Conservation (phyloP, 805 yeast species). For the Wickerhamiella bombiphila region DNA sequence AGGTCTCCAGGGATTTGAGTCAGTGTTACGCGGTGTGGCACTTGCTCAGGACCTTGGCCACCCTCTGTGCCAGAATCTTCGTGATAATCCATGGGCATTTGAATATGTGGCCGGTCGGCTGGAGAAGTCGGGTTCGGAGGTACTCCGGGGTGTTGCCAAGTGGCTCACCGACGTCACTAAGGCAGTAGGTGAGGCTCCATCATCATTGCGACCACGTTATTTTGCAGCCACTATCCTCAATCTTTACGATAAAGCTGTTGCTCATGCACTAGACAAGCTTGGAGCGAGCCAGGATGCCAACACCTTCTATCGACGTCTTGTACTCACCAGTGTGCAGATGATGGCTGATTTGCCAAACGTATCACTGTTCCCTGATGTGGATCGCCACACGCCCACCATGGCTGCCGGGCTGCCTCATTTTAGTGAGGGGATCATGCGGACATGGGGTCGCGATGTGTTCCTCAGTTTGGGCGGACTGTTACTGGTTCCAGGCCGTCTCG, state of each 20-base stretch:
- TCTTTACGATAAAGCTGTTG: constrained; percentile 70
- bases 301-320: constrained; percentile 59
- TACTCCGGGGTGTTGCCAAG: constrained; percentile 28
- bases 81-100: constrained; percentile 81
- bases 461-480: constrained; percentile 73
- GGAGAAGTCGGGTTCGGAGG: constrained; percentile 17
- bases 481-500: constrained; percentile 60
- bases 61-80: constrained; percentile 64
- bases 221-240: constrained; percentile 71
- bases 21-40: constrained; percentile 49
- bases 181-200: constrained; percentile 49
- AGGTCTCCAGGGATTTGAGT: constrained; percentile 87
- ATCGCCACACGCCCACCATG: constrained; percentile 48
- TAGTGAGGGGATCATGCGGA: constrained; percentile 79
- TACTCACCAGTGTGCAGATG: constrained; percentile 79
- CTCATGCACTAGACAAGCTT: constrained; percentile 48
- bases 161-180: constrained; percentile 52
- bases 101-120: constrained; percentile 58
- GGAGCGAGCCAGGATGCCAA: constrained; percentile 31
- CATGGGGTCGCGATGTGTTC: constrained; percentile 98
- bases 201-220: constrained; percentile 71
- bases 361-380: constrained; percentile 55
- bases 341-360: constrained; percentile 59
- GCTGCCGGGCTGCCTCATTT: constrained; percentile 97
- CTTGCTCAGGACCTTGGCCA: constrained; percentile 65